Conservation (phyloP, 345 rosid species). For the Ailanthus altissimus region DNA sequence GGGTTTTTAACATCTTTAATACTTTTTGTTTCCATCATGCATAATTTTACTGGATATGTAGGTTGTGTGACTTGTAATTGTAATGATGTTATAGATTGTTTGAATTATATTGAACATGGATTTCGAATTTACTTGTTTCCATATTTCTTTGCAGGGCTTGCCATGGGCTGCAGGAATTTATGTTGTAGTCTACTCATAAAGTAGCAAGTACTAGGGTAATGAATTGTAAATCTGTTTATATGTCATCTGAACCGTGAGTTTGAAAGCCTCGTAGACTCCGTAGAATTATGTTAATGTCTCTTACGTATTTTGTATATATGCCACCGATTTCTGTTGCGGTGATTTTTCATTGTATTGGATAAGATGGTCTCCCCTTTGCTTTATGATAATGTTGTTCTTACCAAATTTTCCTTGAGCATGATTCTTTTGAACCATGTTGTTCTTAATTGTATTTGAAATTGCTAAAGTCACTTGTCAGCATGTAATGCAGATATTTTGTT, state of each 20-base stretch:
- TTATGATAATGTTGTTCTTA: neutral
- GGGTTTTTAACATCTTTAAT: neutral
- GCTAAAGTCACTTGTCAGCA: too few relatives aligned
- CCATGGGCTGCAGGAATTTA: neutral
- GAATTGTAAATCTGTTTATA: neutral
- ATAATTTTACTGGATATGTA: too few relatives aligned
- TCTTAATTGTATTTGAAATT: too few relatives aligned
- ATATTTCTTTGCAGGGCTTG: conserved; percentile 11
- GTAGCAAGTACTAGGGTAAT: neutral
- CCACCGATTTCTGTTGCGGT: neutral
- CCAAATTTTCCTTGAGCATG: neutral
- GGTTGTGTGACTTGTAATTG: neutral
- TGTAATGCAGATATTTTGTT: too few relatives aligned
- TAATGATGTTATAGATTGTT: neutral
- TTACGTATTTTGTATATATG: conserved; percentile 1
- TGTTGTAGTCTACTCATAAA: neutral
- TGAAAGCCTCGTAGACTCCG: neutral
- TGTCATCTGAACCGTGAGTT: neutral
- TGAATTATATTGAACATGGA: neutral
- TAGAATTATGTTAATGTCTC: neutral
- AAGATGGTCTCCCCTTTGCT: neutral
- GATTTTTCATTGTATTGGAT: neutral
- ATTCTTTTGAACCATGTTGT: neutral
- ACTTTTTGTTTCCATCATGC: neutral
- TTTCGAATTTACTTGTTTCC: neutral